phyloP scores from a whole-genome alignment of 441 rosid species.

The Populus trichocarpa region DNA sequence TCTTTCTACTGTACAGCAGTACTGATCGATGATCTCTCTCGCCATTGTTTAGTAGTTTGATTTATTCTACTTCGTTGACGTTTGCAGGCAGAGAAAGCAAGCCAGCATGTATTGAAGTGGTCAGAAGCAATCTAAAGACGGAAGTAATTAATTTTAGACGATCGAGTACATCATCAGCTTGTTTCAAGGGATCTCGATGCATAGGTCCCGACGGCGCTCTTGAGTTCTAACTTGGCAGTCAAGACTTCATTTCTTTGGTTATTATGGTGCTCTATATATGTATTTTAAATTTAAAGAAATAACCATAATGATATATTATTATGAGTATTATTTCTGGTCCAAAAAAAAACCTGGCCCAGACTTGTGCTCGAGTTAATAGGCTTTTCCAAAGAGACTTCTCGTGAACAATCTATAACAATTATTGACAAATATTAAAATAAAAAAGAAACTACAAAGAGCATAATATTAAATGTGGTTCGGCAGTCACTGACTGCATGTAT shows the following conservation, averaged over 20 bases:
- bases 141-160: background rate
- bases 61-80: background rate
- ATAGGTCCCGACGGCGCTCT: background rate
- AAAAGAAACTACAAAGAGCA: no score
- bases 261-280: background rate
- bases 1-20: background rate
- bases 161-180: background rate
- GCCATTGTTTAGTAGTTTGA: background rate
- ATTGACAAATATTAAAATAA: no score
- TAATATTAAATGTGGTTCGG: no score
- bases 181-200: background rate
- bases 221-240: background rate
- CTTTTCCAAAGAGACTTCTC: no score
- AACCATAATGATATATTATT: no score
- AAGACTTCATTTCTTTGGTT: background rate
- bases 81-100: constrained; percentile 65
- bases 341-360: no score
- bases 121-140: constrained; percentile 28
- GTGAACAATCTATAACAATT: no score
- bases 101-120: constrained; percentile 56
- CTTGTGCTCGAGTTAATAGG: no score
- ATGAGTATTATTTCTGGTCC: no score
- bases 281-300: no score
- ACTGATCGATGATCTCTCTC: background rate
- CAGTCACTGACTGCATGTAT: no score